Base-by-base conservation (phyloP, 371 early-diverging fungal species). In the Lichtheimia corymbifera region DNA sequence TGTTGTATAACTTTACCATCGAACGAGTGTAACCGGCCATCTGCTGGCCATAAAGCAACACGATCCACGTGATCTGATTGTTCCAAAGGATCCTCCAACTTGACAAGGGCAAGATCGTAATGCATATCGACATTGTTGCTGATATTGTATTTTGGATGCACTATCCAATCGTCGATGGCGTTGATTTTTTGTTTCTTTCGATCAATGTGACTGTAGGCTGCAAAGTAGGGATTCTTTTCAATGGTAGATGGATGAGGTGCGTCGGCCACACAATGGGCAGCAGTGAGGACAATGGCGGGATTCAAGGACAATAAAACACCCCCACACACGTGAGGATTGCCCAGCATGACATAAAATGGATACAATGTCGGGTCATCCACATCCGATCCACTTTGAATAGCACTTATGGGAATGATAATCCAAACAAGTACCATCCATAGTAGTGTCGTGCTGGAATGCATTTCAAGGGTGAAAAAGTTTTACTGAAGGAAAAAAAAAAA, bases 311-410 rank as follows among this genome's bases (percentile, higher is more conserved):
- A 11, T 17, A 81, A 45, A 3, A 73, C 59, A 5, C 82, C 79
- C 20, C 82, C 82, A 30, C 82, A 81, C 2, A 81, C 64, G 55
- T 81, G 82, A 7, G 82, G 82, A 35, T 74, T 76, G 20, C 77
- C 76, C 9, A 81, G 59, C 73, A 73, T 73, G 3, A 73, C 65
- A 54, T 70, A 81, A 64, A 67, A 81, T 41, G 82, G 82, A 59
- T 76, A 81, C 6, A 61, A 28, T 1, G 42, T 44, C 40, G 69
- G 55, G 43, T 70, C 62, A 14, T 56, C 59, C 2, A 77, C 71
- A 22, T 62, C 44, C 13, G 50, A 59, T 15, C 80, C 77, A 49
- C 64, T 55, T 24, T 80, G 70, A 45, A 80, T 73, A 6, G 63
- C 63, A 6, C 11, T 17, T 4, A 63, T 52, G 18, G 47, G 5